A percentile compares a stretch with the other conserved stretches of the same genome.
These are phyloP conservation scores for Globisporangium irregulare DNA, from an alignment of 352 stramenopile genomes.

Conservation along the genomic window DNA sequence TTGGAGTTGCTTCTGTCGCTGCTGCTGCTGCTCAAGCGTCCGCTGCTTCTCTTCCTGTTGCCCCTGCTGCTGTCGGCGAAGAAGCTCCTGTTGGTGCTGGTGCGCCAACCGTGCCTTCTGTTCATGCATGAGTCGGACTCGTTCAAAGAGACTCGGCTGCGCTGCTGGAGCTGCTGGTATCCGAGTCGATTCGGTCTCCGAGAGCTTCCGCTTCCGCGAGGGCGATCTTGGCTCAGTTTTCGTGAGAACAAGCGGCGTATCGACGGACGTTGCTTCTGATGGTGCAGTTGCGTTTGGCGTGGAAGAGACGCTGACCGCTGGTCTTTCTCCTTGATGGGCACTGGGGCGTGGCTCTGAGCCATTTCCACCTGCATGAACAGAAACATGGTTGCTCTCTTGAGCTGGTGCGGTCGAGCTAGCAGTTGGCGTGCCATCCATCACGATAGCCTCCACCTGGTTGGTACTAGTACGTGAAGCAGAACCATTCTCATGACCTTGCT, in stretches of 20 bases:
- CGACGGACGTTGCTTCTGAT: neutral
- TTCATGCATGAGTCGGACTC: constrained; percentile 44
- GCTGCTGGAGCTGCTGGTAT: neutral
- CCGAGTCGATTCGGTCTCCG: constrained; percentile 12
- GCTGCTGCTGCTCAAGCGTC: neutral
- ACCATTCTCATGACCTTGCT: neutral
- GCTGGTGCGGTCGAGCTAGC: neutral
- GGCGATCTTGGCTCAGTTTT: constrained; percentile 7
- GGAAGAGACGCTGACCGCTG: neutral
- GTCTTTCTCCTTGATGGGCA: neutral
- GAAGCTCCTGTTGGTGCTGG: constrained; percentile 18
- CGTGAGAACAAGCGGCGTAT: neutral
- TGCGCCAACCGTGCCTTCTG: constrained; percentile 11
- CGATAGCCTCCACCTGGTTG: neutral
- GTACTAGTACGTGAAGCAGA: neutral
- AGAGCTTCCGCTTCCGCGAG: constrained; percentile 30
- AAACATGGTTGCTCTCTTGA: neutral
- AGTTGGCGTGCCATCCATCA: neutral
- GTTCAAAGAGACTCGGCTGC: constrained; percentile 41
- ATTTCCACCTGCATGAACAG: neutral
- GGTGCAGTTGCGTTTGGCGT: neutral
- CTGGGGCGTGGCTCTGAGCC: neutral
- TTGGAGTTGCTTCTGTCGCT: constrained; percentile 12
- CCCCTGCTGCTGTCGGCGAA: constrained; percentile 7
- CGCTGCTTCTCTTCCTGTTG: constrained; percentile 8